A percentile compares a stretch with the other conserved stretches of the same genome.
These are phyloP conservation scores for Ascochyta rabiei DNA, from an alignment of 2,329 filamentous ascomycete species.

Conservation along the genomic window DNA sequence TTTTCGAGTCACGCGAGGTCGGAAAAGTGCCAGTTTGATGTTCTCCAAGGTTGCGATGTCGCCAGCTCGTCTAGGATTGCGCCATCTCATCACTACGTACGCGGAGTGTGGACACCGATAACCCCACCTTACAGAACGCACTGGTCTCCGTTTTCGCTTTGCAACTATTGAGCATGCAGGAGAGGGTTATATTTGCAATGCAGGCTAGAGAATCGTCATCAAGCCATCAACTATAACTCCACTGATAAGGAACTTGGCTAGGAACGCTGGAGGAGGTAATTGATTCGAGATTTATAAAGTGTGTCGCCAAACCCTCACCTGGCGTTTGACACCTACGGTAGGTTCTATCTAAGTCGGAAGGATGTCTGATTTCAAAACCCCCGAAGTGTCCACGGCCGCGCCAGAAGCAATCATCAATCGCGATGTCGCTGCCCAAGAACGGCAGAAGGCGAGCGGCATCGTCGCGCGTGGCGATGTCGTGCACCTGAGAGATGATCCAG, in stretches of 20 bases:
- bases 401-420: conserved; percentile 15
- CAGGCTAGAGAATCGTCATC: conserved; percentile 21
- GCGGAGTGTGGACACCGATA: background rate
- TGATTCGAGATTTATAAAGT: background rate
- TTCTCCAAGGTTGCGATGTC: conserved; percentile 22
- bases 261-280: background rate
- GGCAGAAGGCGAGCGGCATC: conserved; percentile 14
- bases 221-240: background rate
- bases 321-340: too few relatives aligned
- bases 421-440: conserved; percentile 16
- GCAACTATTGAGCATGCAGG: background rate
- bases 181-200: conserved; percentile 8
- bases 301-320: background rate
- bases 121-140: background rate
- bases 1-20: background rate
- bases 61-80: conserved; percentile 23
- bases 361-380: conserved; percentile 5
- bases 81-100: conserved; percentile 16
- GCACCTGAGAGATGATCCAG: conserved; percentile 26
- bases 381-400: conserved; percentile 2
- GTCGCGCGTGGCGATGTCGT: conserved; percentile 22
- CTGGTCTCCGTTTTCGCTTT: background rate
- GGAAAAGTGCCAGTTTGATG: conserved; percentile 1
- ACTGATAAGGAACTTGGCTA: conserved; percentile 15
- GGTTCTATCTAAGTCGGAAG: background rate